Percentiles rank a stretch among this genome's conserved stretches.
phyloP scores from a whole-genome alignment of 2,329 filamentous ascomycete species.

The Aureobasidium melanogenum region DNA sequence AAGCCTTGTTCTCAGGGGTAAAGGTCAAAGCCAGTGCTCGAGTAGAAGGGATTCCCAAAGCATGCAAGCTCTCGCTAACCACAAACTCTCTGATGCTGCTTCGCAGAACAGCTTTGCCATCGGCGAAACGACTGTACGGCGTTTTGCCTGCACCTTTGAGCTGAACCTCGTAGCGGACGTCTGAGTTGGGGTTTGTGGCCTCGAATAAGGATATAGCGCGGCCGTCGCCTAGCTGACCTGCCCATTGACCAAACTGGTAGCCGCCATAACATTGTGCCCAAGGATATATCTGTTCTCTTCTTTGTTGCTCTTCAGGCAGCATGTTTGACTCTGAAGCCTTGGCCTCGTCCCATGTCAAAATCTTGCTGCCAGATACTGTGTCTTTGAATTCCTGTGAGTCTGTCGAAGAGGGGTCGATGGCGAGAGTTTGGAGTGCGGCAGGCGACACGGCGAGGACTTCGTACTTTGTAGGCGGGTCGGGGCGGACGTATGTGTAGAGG shows the following conservation, averaged over 20 bases:
- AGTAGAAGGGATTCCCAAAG: conserved; percentile 76
- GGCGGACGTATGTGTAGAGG: conserved; percentile 83
- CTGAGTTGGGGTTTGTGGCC: conserved; percentile 62
- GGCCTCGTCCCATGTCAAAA: conserved; percentile 68
- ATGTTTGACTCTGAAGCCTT: conserved; percentile 17
- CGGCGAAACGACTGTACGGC: conserved; percentile 91
- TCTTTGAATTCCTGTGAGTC: conserved; percentile 65
- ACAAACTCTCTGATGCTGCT: conserved; percentile 93
- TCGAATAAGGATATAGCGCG: conserved; percentile 93
- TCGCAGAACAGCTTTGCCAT: conserved; percentile 85
- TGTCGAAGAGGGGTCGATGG: conserved; percentile 60
- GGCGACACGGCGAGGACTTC: conserved; percentile 76
- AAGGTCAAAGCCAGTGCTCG: conserved; percentile 76
- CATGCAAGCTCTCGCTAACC: conserved; percentile 81
- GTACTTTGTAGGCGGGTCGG: conserved; percentile 60
- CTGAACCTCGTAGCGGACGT: conserved; percentile 78
- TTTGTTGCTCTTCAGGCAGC: conserved; percentile 45
- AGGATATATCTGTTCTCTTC: conserved; percentile 66
- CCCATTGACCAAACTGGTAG: conserved; percentile 66
- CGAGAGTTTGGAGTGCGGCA: conserved; percentile 71
- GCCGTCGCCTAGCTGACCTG: conserved; percentile 89
- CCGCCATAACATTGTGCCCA: conserved; percentile 99
- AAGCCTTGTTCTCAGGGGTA: conserved; percentile 61
- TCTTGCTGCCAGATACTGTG: conserved; percentile 71
- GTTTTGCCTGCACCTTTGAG: conserved; percentile 90